Evolutionary conservation across 164 flowering plant species (phyloP).

Genomic region (Brasenia schreberi): DNA sequence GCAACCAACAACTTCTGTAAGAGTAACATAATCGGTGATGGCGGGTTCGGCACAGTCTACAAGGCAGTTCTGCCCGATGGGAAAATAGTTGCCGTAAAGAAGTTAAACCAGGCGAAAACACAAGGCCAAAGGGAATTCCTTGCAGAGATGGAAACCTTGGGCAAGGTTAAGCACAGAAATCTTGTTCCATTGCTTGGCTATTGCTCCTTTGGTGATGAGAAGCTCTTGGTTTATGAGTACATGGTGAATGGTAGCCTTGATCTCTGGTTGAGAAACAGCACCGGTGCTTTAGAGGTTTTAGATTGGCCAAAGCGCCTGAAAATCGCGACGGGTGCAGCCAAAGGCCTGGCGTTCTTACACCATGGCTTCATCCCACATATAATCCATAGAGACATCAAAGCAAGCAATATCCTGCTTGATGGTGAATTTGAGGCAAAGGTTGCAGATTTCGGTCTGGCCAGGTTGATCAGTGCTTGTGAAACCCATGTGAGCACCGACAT

Average conservation of each 20-base stretch:
- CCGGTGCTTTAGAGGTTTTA: conserved; percentile 39
- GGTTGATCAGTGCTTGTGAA: conserved; percentile 72
- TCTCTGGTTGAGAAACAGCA: conserved; percentile 52
- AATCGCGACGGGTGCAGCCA: conserved; percentile 63
- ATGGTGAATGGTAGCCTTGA: conserved; percentile 80
- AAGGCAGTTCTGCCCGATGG: conserved; percentile 47
- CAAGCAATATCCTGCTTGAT: conserved; percentile 58
- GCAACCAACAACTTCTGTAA: conserved; percentile 73
- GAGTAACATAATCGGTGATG: conserved; percentile 68
- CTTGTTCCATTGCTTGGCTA: conserved; percentile 69
- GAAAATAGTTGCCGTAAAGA: conserved; percentile 64
- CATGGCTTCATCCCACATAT: conserved; percentile 74
- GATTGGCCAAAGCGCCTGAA: conserved; percentile 53
- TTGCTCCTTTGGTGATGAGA: conserved; percentile 64
- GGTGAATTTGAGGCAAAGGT: conserved; percentile 62
- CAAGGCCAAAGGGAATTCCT: conserved; percentile 74
- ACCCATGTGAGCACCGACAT: conserved; percentile 73
- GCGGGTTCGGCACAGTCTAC: conserved; percentile 80
- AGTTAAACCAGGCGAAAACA: conserved; percentile 55
- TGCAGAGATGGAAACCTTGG: conserved; percentile 80
- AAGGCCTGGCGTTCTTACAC: conserved; percentile 71
- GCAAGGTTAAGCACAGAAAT: conserved; percentile 65
- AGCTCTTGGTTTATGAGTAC: conserved; percentile 67
- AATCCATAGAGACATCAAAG: conserved; percentile 73
- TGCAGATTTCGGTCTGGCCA: conserved; percentile 72